Evolutionary conservation across 495 filamentous ascomycete genomes (phyloP), one percentile per base, ranked within the genome.

Genomic region (Choiromyces venosus): DNA sequence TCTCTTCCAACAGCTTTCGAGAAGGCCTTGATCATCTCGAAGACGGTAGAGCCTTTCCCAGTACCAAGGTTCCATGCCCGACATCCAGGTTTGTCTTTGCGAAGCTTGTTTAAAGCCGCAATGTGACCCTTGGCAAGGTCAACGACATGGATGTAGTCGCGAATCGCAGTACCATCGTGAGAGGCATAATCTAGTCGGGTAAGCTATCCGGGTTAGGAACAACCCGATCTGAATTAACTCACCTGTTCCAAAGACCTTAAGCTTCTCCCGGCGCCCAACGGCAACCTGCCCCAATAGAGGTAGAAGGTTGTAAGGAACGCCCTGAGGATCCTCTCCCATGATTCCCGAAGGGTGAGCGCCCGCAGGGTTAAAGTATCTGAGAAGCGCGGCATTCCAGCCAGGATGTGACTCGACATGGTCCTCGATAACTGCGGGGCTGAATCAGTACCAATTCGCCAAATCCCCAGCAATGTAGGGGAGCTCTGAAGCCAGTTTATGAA

Each of bases 291-390:
- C 95, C 37, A 98, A 87, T 74, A 99, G 86, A 10, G 95, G 95
- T 33, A 99, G 88, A 72, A 99, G 86, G 86, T 99, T 99, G 86
- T 93, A 98, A 2, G 95, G 95, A 37, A 97, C 89, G 75, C 95
- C 95, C 82, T 94, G 91, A 42, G 95, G 95, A 83, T 99, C 94
- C 84, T 99, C 95, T 70, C 95, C 95, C 96, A 99, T 99, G 83
- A 99, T 89, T 74, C 95, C 95, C 81, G 88, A 94, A 66, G 95
- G 95, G 83, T 99, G 95, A 40, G 93, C 90, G 81, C 95, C 95
- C 70, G 91, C 92, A 40, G 95, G 95, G 87, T 99, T 99, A 87
- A 99, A 99, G 85, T 99, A 99, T 71, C 95, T 89, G 66, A 99
- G 87, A 74, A 97, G 85, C 61, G 95, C 95, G 61, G 87, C 95